A percentile compares a stretch with the other conserved stretches of the same genome.
These are phyloP conservation scores for Phytophthora niederhauseri DNA, from an alignment of 352 stramenopile genomes.

Conservation along the genomic window DNA sequence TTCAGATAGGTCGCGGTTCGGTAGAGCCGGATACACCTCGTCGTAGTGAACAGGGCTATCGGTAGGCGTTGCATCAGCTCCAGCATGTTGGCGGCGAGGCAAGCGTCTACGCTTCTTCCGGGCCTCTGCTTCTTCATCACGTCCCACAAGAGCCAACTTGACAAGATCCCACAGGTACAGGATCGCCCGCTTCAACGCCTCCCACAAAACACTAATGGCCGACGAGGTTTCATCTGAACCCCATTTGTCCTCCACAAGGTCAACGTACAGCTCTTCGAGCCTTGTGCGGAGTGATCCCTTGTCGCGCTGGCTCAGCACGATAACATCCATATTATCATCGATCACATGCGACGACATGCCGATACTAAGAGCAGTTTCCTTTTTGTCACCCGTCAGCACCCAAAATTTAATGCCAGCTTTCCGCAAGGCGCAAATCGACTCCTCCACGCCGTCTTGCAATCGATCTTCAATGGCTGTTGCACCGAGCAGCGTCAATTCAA, in stretches of 20 bases:
- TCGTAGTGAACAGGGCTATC: slow-evolving; percentile 59
- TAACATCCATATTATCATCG: slow-evolving; percentile 91
- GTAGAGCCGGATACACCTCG: slow-evolving; percentile 69
- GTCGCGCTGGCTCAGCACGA: slow-evolving; percentile 83
- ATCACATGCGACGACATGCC: slow-evolving; percentile 92
- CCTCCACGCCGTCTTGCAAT: slow-evolving; percentile 92
- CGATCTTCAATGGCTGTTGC: slow-evolving; percentile 94
- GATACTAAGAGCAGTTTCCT: slow-evolving; percentile 88
- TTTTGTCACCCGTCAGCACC: slow-evolving; percentile 95
- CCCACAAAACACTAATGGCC: slow-evolving; percentile 71
- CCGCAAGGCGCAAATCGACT: slow-evolving; percentile 92
- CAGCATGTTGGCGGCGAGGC: slow-evolving; percentile 54
- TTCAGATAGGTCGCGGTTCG: slow-evolving; percentile 60
- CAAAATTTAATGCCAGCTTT: slow-evolving; percentile 97
- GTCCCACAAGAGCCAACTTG: slow-evolving; percentile 72
- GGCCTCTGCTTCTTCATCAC: slow-evolving; percentile 70
- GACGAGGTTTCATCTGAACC: slow-evolving; percentile 85
- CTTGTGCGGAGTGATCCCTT: slow-evolving; percentile 76
- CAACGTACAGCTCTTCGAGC: slow-evolving; percentile 86
- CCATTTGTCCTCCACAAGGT: slow-evolving; percentile 90
- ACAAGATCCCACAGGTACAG: slow-evolving; percentile 70
- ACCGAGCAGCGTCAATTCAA: slow-evolving; percentile 87
- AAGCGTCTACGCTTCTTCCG: slow-evolving; percentile 71
- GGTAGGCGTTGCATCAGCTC: slow-evolving; percentile 37
- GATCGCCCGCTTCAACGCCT: slow-evolving; percentile 76